These are phyloP conservation scores for Raphidocelis subcapitata DNA, from an alignment of 139 green algal species.

Conservation along the genomic window DNA sequence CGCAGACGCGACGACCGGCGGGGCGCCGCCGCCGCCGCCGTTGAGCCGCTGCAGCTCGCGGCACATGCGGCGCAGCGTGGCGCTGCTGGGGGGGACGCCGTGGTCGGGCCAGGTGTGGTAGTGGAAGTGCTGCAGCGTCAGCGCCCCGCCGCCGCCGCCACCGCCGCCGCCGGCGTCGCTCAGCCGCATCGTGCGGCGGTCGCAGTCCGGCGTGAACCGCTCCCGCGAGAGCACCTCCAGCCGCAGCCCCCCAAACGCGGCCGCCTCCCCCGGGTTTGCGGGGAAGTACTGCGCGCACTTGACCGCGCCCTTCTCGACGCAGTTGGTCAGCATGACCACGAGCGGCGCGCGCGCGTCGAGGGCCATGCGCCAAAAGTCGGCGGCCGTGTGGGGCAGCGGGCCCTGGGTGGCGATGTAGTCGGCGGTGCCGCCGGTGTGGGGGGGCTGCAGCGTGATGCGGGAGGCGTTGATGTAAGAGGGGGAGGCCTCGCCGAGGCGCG, in stretches of 20 bases:
- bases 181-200: slow-evolving; percentile 17
- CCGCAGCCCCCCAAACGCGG: neutral
- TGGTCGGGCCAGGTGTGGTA: slow-evolving; percentile 62
- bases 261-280: neutral
- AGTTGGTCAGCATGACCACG: slow-evolving; percentile 33
- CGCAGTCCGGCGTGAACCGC: slow-evolving; percentile 31
- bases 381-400: slow-evolving; percentile 37
- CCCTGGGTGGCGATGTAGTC: slow-evolving; percentile 56
- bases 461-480: slow-evolving; percentile 63
- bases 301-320: slow-evolving; percentile 5
- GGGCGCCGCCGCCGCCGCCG: neutral
- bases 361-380: slow-evolving; percentile 56
- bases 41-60: slow-evolving; percentile 26
- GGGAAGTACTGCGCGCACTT: slow-evolving; percentile 46
- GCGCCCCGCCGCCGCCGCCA: neutral
- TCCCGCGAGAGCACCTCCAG: slow-evolving; percentile 20
- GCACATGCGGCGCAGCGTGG: slow-evolving; percentile 35
- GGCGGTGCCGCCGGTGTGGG: slow-evolving; percentile 11
- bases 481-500: too few species aligned
- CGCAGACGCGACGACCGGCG: neutral
- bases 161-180: slow-evolving; percentile 3
- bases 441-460: slow-evolving; percentile 25
- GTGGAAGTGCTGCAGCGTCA: slow-evolving; percentile 51
- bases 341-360: slow-evolving; percentile 5
- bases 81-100: slow-evolving; percentile 38